Evolutionary conservation across 2,329 filamentous ascomycete genomes (phyloP).

Genomic region (Penicillium sp.): DNA sequence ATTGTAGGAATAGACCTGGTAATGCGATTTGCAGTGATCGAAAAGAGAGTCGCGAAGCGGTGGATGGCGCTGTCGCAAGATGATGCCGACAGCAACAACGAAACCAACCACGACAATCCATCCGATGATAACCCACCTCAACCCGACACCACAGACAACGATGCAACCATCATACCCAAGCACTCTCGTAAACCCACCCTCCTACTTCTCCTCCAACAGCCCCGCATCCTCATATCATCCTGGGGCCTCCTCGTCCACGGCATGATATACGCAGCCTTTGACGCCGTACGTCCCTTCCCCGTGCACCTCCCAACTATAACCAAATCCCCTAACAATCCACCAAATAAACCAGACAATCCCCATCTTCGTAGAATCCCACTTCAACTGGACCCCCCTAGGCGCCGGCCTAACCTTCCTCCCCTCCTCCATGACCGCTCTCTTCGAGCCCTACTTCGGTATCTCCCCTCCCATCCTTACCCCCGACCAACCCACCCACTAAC

Average conservation of each 20-base stretch:
- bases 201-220: constrained; percentile 29
- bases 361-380: constrained; percentile 47
- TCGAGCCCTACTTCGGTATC: constrained; percentile 50
- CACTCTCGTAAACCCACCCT: too few species aligned
- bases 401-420: constrained; percentile 52
- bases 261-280: constrained; percentile 46
- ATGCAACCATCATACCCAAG: too few species aligned
- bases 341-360: constrained; percentile 39
- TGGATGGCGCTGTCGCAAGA: too few species aligned
- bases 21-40: constrained; percentile 54
- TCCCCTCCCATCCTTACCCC: too few species aligned
- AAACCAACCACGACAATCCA: too few species aligned
- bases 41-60: constrained; percentile 56
- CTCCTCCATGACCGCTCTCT: constrained; percentile 53
- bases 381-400: constrained; percentile 49
- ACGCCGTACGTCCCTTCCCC: constrained; percentile 38
- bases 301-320: too few species aligned
- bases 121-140: too few species aligned
- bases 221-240: constrained; percentile 52
- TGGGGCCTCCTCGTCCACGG: constrained; percentile 47
- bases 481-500: too few species aligned
- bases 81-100: too few species aligned
- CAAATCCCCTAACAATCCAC: too few species aligned
- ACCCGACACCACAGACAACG: too few species aligned
- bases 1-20: constrained; percentile 52